Conservation (phyloP, 1,284 basidiomycete genomes). For the Hypsizygus ulmarius region DNA sequence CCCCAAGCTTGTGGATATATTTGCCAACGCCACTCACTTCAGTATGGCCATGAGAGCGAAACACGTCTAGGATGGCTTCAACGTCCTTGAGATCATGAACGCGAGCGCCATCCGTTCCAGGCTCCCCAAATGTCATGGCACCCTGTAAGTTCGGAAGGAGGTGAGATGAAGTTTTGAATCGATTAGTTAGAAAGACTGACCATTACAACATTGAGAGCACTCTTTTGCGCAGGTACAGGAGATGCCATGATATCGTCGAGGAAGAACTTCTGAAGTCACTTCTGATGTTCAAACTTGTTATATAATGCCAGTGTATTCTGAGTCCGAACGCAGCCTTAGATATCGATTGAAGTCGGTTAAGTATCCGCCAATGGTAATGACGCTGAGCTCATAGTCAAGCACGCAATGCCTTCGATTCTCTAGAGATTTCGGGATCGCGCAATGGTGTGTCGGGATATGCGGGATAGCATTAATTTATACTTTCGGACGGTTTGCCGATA, state of each 20-base stretch:
- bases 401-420: no score
- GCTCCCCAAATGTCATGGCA: slow-evolving; percentile 41
- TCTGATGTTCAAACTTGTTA: no score
- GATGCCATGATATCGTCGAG: slow-evolving; percentile 1
- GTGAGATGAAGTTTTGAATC: background rate
- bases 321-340: no score
- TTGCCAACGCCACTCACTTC: slow-evolving; percentile 22
- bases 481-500: no score
- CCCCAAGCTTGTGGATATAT: background rate
- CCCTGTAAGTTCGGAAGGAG: slow-evolving; percentile 25
- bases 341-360: no score
- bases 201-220: slow-evolving; percentile 42
- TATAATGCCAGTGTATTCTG: no score
- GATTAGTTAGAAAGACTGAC: slow-evolving; percentile 22
- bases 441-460: no score
- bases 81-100: slow-evolving; percentile 51
- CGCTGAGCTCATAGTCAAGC: no score
- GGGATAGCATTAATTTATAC: no score
- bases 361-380: no score
- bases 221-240: slow-evolving; percentile 29
- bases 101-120: slow-evolving; percentile 43
- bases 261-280: background rate
- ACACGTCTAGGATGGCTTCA: slow-evolving; percentile 53
- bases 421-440: no score
- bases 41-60: slow-evolving; percentile 56